These are phyloP conservation scores for Rubia yunnanensis DNA, from an alignment of 257 asterid genomes.

Conservation along the genomic window DNA sequence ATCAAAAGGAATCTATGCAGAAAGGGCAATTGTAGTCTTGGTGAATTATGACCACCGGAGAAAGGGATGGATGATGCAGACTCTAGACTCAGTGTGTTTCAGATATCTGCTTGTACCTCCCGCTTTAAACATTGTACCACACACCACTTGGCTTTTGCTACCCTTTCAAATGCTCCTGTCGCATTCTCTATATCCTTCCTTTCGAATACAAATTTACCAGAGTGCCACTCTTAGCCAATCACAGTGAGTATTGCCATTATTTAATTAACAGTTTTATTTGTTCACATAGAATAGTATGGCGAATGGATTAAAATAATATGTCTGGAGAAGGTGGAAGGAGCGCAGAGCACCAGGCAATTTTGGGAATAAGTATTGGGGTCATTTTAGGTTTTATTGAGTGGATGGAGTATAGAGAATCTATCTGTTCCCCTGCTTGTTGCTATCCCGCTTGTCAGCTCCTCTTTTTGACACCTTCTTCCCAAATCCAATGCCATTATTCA, in stretches of 20 bases:
- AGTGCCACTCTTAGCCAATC: too few species aligned
- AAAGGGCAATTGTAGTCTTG: not conserved
- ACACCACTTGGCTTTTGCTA: too few species aligned
- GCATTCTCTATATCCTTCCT: not conserved
- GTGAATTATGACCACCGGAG: constrained; percentile 8
- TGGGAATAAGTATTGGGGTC: not conserved
- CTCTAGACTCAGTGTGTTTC: not conserved
- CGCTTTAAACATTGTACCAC: not conserved
- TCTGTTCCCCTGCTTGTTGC: not conserved
- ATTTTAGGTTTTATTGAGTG: not conserved
- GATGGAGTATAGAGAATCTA: constrained; percentile 4
- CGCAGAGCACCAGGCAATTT: not conserved
- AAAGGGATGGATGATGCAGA: constrained; percentile 7
- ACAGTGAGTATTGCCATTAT: too few species aligned
- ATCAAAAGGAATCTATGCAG: constrained; percentile 14
- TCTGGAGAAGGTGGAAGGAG: not conserved
- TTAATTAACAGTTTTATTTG: too few species aligned
- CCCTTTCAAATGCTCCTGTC: too few species aligned
- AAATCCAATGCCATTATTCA: not conserved
- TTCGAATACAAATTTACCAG: too few species aligned
- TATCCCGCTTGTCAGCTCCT: not conserved
- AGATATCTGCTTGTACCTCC: not conserved
- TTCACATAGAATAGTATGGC: too few species aligned
- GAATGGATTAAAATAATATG: not conserved
- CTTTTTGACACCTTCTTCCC: not conserved